phyloP scores from a whole-genome alignment of 176 grass and related monocot species.

The sorghum (Sorghum bicolor) region DNA sequence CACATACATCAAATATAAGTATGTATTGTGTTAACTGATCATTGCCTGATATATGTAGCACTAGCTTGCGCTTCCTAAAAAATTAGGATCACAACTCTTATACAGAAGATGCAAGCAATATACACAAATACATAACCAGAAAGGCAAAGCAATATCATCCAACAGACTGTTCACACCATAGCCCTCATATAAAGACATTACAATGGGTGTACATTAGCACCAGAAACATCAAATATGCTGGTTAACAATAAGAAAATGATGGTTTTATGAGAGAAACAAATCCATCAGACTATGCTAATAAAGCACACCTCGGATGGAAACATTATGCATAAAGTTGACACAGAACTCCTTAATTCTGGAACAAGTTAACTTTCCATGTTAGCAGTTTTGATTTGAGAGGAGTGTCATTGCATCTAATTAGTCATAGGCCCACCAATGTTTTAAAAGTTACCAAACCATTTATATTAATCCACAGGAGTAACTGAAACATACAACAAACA shows the following conservation, averaged over 20 bases:
- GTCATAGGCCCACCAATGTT: no score
- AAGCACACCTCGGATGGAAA: neutral
- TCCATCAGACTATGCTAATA: neutral
- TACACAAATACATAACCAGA: neutral
- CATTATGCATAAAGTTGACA: neutral
- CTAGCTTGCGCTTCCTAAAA: neutral
- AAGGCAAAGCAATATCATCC: neutral
- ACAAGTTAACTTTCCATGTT: neutral
- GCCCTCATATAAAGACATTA: neutral
- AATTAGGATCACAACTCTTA: neutral
- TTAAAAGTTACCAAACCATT: no score
- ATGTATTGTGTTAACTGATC: neutral
- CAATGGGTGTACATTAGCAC: neutral
- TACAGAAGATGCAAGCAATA: neutral
- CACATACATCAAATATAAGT: neutral
- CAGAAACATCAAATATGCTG: neutral
- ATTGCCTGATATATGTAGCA: neutral
- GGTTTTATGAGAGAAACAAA: neutral
- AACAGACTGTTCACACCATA: neutral
- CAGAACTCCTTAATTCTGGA: neutral
- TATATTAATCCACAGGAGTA: no score
- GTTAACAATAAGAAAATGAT: neutral
- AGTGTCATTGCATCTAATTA: neutral
- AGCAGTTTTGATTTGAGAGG: neutral
- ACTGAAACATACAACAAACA: no score